These are phyloP conservation scores for Lithocarpus polystachyus DNA, from an alignment of 306 rosid genomes.

Conservation along the genomic window DNA sequence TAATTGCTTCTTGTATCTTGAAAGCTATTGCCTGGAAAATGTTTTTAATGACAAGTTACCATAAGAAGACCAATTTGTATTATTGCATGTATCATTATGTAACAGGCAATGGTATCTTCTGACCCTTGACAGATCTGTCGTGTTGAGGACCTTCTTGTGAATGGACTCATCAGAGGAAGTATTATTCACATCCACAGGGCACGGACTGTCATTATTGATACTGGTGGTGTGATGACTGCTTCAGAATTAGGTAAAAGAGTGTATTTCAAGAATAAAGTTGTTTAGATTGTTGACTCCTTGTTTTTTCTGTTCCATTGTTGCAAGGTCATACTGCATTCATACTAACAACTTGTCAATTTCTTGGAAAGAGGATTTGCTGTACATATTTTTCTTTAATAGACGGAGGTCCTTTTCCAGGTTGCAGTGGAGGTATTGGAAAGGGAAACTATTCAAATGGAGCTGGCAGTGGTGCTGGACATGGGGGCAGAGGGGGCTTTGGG, in stretches of 20 bases:
- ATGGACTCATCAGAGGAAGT: constrained; percentile 86
- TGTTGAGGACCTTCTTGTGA: constrained; percentile 94
- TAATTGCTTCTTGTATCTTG: neutral
- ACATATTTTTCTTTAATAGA: constrained; percentile 30
- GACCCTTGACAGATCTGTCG: constrained; percentile 76
- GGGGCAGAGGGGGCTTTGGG: constrained; percentile 98
- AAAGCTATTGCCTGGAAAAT: neutral
- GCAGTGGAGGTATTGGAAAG: constrained; percentile 89
- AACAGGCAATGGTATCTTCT: constrained; percentile 20
- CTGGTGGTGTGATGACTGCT: constrained; percentile 67
- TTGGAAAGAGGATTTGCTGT: neutral
- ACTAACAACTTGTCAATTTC: constrained; percentile 8
- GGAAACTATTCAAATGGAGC: constrained; percentile 96
- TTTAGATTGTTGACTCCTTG: neutral
- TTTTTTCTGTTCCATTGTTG: constrained; percentile 25
- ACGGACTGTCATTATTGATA: constrained; percentile 75
- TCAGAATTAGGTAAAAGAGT: constrained; percentile 68
- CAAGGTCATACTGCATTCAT: neutral
- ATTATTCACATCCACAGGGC: constrained; percentile 97
- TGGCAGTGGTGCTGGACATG: constrained; percentile 99
- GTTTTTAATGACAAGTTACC: neutral
- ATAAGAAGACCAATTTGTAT: neutral
- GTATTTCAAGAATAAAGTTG: constrained; percentile 1
- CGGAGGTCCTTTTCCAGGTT: constrained; percentile 57
- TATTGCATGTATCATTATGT: neutral